These are phyloP conservation scores for Omphalea diandra DNA, from an alignment of 441 rosid species.

Conservation along the genomic window DNA sequence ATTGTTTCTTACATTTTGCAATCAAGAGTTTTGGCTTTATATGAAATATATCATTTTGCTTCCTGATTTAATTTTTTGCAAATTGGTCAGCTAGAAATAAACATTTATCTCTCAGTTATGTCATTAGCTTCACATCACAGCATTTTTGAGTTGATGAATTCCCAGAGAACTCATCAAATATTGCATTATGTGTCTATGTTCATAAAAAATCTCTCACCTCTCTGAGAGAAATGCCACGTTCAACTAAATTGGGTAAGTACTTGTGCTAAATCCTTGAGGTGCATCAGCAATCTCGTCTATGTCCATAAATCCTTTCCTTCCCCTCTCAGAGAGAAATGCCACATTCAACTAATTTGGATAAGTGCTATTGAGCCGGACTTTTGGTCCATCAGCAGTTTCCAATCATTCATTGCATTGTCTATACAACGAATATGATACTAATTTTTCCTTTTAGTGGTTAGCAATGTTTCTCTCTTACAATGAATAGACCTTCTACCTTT, in stretches of 20 bases:
- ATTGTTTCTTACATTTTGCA: too few species aligned
- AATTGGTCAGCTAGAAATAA: background rate
- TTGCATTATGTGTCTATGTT: too few species aligned
- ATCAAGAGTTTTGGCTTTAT: background rate
- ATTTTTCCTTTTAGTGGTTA: too few species aligned
- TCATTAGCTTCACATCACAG: background rate
- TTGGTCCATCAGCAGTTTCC: background rate
- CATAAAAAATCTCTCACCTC: too few species aligned
- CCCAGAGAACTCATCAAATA: background rate
- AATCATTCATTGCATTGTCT: background rate
- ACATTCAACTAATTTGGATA: background rate
- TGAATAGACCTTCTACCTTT: too few species aligned
- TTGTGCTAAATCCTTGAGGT: too few species aligned
- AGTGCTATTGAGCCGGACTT: background rate
- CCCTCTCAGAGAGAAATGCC: background rate
- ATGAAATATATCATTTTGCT: background rate
- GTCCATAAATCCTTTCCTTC: background rate
- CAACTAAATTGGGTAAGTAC: too few species aligned
- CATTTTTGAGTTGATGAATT: background rate
- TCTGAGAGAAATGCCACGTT: too few species aligned
- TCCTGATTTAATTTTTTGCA: background rate
- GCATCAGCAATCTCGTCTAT: too few species aligned
- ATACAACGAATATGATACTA: too few species aligned
- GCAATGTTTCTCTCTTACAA: too few species aligned
- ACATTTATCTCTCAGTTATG: background rate